Evolutionary conservation across 2,329 filamentous ascomycete genomes (phyloP), one percentile per base, ranked within the genome.

Genomic region (Penicillium olsonii): DNA sequence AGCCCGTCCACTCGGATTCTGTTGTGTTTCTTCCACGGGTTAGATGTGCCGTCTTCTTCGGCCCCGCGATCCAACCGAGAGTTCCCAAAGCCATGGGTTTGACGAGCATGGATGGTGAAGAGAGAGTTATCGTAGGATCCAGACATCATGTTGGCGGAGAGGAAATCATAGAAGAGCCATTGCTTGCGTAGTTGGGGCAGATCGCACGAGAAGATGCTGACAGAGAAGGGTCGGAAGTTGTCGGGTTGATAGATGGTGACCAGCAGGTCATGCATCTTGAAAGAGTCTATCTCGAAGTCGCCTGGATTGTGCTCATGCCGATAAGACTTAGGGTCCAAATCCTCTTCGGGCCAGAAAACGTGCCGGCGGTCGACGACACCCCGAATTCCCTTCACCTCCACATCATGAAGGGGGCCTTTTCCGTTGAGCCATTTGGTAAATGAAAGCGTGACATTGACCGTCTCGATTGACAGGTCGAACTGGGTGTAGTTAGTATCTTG

Each of bases 371-470:
- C 94, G 37, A 99, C 81, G 5, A 97, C 90, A 18, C 94, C 94
- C 52, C 94, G 84, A 24, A 99, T 88, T 4, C 94, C 94, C 65
- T 91, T 94, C 44, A 99, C 87, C 66, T 96, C 91, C 35, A 99
- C 94, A 66, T 97, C 90, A 61, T 89, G 87, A 8, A 99, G 76
- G 5, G 95, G 79, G 0, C 94, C 94, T 69, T 92, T 96, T 18
- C 94, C 92, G 61, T 96, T 97, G 84, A 95, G 95, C 94, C 94
- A 99, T 68, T 96, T 97, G n/a, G 91, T 81, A 61, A 99, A 97
- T 0, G 94, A 99, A 20, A 99, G 71, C 0, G 92, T 97, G 35
- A 99, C 92, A 64, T 99, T 96, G 54, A 99, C 90, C 0, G 90
- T 95, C 55, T 94, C 90, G 51, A 99, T 90, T 0, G 91, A 96